Conservation (phyloP, 1,139 yeast species). For the Hyphopichia pseudoburtonii region DNA sequence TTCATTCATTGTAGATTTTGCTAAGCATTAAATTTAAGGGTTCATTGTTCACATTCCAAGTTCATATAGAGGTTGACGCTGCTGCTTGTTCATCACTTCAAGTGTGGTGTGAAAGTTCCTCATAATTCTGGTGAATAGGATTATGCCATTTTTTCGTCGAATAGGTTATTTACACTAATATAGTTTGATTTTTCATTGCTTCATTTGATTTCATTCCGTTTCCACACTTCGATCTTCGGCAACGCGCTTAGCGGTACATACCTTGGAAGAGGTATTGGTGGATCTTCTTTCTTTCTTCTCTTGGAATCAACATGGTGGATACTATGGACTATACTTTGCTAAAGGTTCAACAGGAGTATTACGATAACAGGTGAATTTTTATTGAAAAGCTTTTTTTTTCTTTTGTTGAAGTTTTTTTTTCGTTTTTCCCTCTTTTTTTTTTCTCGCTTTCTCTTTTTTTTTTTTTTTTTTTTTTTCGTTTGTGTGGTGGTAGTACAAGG, state of each 20-base stretch:
- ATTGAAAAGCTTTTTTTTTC: neutral
- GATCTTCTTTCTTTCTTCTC: constrained; percentile 99
- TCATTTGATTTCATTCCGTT: neutral
- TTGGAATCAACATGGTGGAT: constrained; percentile 93
- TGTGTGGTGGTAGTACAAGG: no score
- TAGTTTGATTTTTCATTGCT: neutral
- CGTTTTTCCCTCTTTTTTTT: neutral
- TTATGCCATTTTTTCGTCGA: no score
- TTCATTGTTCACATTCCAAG: no score
- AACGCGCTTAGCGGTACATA: constrained; percentile 48
- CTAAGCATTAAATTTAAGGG: no score
- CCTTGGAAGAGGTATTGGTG: constrained; percentile 99
- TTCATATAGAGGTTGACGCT: no score
- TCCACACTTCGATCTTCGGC: no score
- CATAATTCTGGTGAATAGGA: no score
- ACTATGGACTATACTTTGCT: constrained; percentile 1
- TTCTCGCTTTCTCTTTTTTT: neutral
- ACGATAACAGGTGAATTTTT: neutral
- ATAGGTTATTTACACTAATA: no score
- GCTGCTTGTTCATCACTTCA: no score
- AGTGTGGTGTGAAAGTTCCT: no score
- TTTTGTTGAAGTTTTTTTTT: neutral
- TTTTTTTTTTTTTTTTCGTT: neutral
- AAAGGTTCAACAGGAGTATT: neutral
- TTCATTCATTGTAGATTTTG: no score